A percentile compares a stretch with the other conserved stretches of the same genome.
phyloP scores from a whole-genome alignment of 352 stramenopile genomes.

The Pythium vanterpoolii region DNA sequence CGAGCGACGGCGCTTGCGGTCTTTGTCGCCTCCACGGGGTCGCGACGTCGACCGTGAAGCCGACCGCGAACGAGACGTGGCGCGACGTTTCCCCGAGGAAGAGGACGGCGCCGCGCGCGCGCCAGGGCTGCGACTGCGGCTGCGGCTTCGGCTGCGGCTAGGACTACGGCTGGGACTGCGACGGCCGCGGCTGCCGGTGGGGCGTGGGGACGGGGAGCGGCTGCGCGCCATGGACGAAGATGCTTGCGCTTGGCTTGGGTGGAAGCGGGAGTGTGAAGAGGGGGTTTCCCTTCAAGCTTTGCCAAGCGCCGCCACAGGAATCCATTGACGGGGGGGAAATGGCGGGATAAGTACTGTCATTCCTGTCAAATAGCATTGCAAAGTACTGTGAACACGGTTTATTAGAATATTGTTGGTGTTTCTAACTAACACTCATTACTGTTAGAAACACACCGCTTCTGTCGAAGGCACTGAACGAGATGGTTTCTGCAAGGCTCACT shows the following conservation, averaged over 20 bases:
- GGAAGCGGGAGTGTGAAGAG: neutral
- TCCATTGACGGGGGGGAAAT: constrained; percentile 1
- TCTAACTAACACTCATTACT: no score
- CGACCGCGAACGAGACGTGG: constrained; percentile 13
- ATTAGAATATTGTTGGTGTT: no score
- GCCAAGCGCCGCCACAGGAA: neutral
- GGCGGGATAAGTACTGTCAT: neutral
- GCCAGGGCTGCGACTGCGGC: constrained; percentile 23
- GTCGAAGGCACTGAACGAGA: no score
- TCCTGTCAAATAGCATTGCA: neutral
- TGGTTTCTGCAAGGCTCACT: no score
- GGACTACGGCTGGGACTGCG: constrained; percentile 28
- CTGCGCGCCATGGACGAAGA: constrained; percentile 5
- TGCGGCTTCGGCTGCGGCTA: constrained; percentile 22
- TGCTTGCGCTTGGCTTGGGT: neutral
- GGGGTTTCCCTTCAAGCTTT: constrained; percentile 2
- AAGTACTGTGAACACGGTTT: no score
- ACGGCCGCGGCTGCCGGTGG: constrained; percentile 24
- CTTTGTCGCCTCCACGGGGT: constrained; percentile 14
- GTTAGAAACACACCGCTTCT: no score
- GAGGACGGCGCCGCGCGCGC: constrained; percentile 5
- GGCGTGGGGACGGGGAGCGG: constrained; percentile 51
- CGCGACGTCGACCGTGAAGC: constrained; percentile 19
- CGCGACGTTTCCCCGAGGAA: constrained; percentile 15
- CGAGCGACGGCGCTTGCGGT: constrained; percentile 36